Conservation (phyloP, 2,329 filamentous ascomycete genomes). For the Hymenotorrendiella dingleyae region DNA sequence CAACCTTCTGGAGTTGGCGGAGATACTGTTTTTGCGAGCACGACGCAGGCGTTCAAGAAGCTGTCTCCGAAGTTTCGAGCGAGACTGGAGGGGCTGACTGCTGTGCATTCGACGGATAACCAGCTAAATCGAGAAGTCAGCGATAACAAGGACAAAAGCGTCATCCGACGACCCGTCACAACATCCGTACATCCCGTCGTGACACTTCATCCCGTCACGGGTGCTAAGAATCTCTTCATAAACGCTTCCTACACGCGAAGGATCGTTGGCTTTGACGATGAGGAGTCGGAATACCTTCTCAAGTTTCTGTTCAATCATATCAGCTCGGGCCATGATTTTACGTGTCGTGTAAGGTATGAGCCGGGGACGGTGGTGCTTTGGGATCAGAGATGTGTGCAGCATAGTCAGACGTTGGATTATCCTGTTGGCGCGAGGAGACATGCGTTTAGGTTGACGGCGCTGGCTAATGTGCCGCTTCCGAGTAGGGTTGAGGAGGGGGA, state of each 20-base stretch:
- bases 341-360: constrained; percentile 68
- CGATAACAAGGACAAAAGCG: constrained; percentile 57
- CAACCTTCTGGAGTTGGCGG: constrained; percentile 64
- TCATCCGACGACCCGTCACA: constrained; percentile 70
- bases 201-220: constrained; percentile 69
- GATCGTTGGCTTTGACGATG: constrained; percentile 76
- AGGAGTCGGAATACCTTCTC: constrained; percentile 69
- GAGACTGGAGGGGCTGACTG: constrained; percentile 69
- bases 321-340: constrained; percentile 63
- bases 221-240: constrained; percentile 73
- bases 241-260: constrained; percentile 74
- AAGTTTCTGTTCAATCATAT: constrained; percentile 69
- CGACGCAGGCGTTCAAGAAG: constrained; percentile 69
- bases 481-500: constrained; percentile 24
- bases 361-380: constrained; percentile 71
- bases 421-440: constrained; percentile 23
- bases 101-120: constrained; percentile 56
- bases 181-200: constrained; percentile 68
- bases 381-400: constrained; percentile 54
- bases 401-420: constrained; percentile 23
- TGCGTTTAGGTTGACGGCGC: constrained; percentile 24
- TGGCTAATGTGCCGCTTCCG: constrained; percentile 24
- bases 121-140: constrained; percentile 70
- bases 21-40: constrained; percentile 74
- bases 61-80: constrained; percentile 71